Evolutionary conservation across 2,329 filamentous ascomycete species (phyloP).

Genomic region (Aureobasidium mangrovei): DNA sequence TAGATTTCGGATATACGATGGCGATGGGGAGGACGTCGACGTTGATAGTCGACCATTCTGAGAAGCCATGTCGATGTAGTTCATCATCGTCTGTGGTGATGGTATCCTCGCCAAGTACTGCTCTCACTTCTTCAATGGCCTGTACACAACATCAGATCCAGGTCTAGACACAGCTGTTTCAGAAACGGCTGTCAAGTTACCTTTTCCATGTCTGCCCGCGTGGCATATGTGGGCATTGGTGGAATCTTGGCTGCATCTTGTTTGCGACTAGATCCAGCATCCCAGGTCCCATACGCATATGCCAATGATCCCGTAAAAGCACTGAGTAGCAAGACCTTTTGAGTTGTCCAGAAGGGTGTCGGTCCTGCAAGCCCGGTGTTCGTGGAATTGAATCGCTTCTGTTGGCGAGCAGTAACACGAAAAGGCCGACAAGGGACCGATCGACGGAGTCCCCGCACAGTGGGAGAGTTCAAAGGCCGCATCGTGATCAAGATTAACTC

Average conservation of each 20-base stretch:
- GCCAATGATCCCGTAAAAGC: constrained; percentile 44
- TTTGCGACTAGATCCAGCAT: constrained; percentile 18
- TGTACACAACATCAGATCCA: constrained; percentile 20
- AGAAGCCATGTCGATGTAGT: constrained; percentile 56
- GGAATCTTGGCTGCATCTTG: constrained; percentile 14
- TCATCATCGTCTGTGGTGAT: constrained; percentile 58
- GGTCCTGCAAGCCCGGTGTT: not conserved
- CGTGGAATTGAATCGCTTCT: constrained; percentile 3
- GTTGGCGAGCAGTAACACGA: not conserved
- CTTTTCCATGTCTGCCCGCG: constrained; percentile 42
- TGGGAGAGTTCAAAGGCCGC: not conserved
- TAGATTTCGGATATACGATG: constrained; percentile 55
- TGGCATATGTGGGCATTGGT: constrained; percentile 38
- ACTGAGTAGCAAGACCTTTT: constrained; percentile 40
- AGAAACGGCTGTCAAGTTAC: constrained; percentile 18
- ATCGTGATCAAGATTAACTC: not conserved
- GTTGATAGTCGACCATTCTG: constrained; percentile 63
- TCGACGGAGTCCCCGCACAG: constrained; percentile 1
- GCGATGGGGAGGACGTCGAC: constrained; percentile 54
- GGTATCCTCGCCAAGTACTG: constrained; percentile 46
- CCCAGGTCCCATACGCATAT: constrained; percentile 42
- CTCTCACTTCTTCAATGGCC: constrained; percentile 49
- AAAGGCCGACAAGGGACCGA: not conserved
- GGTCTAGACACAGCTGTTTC: not conserved
- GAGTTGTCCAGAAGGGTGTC: constrained; percentile 37